Conservation (phyloP, 148 eudicot genomes). For the Heliosperma pusillum region DNA sequence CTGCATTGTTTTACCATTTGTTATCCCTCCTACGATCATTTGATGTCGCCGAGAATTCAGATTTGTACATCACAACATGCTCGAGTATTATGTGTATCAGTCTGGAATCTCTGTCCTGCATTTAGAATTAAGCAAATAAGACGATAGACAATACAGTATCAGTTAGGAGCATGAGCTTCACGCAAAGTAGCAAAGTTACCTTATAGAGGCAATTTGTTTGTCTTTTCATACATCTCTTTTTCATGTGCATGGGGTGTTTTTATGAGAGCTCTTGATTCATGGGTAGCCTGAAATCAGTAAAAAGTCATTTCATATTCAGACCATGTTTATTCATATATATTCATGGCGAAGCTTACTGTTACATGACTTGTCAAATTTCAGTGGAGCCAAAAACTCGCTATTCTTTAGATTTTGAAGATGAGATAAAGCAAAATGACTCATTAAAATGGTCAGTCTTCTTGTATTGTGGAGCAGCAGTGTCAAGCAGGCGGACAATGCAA, state of each 20-base stretch:
- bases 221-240: slow-evolving; percentile 3
- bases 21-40: slow-evolving; percentile 5
- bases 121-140: slow-evolving; percentile 6
- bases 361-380: no score
- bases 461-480: no score
- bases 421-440: no score
- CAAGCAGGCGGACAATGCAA: no score
- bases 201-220: slow-evolving; percentile 10
- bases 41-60: not conserved
- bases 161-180: not conserved
- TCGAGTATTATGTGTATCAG: slow-evolving; percentile 39
- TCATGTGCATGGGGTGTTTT: slow-evolving; percentile 4
- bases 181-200: not conserved
- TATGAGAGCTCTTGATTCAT: slow-evolving; percentile 3
- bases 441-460: no score
- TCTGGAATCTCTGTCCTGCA: slow-evolving; percentile 59
- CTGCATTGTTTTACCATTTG: not conserved
- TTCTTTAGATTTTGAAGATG: not conserved
- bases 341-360: no score
- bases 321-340: not conserved
- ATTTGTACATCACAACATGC: slow-evolving; percentile 28
- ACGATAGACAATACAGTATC: not conserved
- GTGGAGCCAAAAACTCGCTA: not conserved
- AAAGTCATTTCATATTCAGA: not conserved
- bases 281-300: not conserved